These are phyloP conservation scores for Suillus subluteus DNA, from an alignment of 768 basidiomycete genomes.

Conservation along the genomic window DNA sequence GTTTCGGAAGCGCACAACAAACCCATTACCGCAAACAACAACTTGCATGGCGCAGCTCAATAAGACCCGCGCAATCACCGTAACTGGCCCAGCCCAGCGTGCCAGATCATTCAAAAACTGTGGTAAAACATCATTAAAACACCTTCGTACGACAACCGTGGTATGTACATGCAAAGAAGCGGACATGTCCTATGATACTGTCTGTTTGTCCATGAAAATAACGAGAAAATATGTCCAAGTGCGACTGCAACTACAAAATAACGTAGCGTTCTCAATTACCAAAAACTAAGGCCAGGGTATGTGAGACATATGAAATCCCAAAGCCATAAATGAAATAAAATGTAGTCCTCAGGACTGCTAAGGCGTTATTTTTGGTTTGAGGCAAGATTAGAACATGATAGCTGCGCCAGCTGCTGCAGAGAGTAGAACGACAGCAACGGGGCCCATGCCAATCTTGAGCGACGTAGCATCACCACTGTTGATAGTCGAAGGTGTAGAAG, in stretches of 20 bases:
- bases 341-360: slow-evolving; percentile 2
- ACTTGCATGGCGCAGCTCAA: background rate
- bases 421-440: slow-evolving; percentile 40
- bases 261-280: slow-evolving; percentile 9
- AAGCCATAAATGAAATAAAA: slow-evolving; percentile 4
- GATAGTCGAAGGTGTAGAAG: slow-evolving; percentile 27
- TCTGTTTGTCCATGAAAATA: background rate
- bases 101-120: background rate
- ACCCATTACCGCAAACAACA: background rate
- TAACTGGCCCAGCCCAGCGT: background rate
- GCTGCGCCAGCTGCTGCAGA: slow-evolving; percentile 54
- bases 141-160: background rate
- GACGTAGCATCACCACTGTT: slow-evolving; percentile 34
- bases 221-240: slow-evolving; percentile 22
- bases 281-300: slow-evolving; percentile 15
- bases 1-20: too few relatives aligned
- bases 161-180: slow-evolving; percentile 8
- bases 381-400: slow-evolving; percentile 43
- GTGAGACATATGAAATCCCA: slow-evolving; percentile 8
- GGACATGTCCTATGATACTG: background rate
- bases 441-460: slow-evolving; percentile 37
- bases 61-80: background rate
- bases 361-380: slow-evolving; percentile 13
- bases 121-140: background rate
- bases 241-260: slow-evolving; percentile 11